These are phyloP conservation scores for Globisporangium nagaii DNA, from an alignment of 352 stramenopile species.

Conservation along the genomic window DNA sequence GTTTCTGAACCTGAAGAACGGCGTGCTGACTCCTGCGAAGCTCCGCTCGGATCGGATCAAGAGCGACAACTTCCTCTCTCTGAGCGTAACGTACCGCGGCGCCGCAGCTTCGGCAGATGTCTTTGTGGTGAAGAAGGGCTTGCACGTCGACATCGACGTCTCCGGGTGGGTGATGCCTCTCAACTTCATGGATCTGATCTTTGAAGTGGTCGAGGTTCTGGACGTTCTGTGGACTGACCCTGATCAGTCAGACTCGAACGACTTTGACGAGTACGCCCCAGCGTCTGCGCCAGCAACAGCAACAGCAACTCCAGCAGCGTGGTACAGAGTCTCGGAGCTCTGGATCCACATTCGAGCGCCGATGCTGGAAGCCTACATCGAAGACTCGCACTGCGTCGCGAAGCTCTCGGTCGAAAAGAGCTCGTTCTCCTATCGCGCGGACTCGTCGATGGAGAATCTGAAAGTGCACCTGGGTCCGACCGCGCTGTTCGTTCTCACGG, in stretches of 20 bases:
- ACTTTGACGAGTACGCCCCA: constrained; percentile 9
- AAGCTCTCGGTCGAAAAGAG: constrained; percentile 83
- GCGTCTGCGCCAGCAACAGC: no score
- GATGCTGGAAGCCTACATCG: constrained; percentile 81
- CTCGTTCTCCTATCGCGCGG: constrained; percentile 58
- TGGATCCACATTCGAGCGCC: constrained; percentile 66
- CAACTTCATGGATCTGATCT: constrained; percentile 60
- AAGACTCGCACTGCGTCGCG: constrained; percentile 83
- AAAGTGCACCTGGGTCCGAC: constrained; percentile 72
- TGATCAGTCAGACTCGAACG: not conserved
- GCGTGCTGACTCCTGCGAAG: constrained; percentile 56
- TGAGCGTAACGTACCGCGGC: constrained; percentile 68
- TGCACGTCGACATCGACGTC: constrained; percentile 60
- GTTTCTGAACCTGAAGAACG: constrained; percentile 79
- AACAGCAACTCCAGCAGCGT: constrained; percentile 15
- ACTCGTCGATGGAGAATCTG: constrained; percentile 55
- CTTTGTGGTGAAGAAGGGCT: constrained; percentile 58
- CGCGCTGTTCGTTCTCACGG: constrained; percentile 76
- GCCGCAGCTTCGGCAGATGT: constrained; percentile 25
- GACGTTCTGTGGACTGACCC: constrained; percentile 58
- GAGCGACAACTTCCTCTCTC: constrained; percentile 41
- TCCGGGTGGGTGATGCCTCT: constrained; percentile 78
- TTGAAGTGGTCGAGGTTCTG: constrained; percentile 69
- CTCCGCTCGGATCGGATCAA: constrained; percentile 63
- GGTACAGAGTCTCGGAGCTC: constrained; percentile 66